Evolutionary conservation across 2,329 filamentous ascomycete genomes (phyloP), one percentile per base, ranked within the genome.

Genomic region (Fusarium domesticum): DNA sequence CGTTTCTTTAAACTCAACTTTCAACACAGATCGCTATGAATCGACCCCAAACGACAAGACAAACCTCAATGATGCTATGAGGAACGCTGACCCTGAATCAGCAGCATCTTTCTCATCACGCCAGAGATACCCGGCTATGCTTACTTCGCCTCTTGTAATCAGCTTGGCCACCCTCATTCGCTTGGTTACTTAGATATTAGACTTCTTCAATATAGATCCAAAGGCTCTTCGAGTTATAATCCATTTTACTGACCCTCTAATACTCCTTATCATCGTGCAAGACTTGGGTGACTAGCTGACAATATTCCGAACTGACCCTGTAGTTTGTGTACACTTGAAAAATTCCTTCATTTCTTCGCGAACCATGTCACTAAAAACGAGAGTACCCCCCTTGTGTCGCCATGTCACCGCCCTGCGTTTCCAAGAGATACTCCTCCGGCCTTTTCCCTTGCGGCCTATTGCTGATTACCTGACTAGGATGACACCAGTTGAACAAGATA

Each of bases 1-100:
- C 2, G 73, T 85, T 4, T 69, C 66, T 2, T 60, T 86, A 39
- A 85, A 85, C 52, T 63, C 69, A 2, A 85, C 81, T 0, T 85
- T 79, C 48, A 80, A 81, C 1, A 51, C 57, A 4, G 81, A 85
- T 58, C 42, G 48, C 23, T 85, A 85, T 58, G 68, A 71, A 1
- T 55, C 59, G 3, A 74, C 71, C 2, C 65, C 68, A 1, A 61
- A 74, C 17, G 61, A 67, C 18, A 66, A 58, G 46, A 68, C 64
- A 0, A 57, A 31, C 8, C 19, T 52, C 2, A 37, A 17, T 5
- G 34, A 37, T 1, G 44, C 37, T 2, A 45, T 28, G 23, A n/a
- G n/a, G n/a, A n/a, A n/a, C n/a, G n/a, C n/a, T n/a, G 23, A 28
- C 23, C 14, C 23, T 28, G 7, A 28, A 10, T 23, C 20, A 6